phyloP scores from a whole-genome alignment of 2,329 filamentous ascomycete genomes.

The Mycosphaerella arachidis region DNA sequence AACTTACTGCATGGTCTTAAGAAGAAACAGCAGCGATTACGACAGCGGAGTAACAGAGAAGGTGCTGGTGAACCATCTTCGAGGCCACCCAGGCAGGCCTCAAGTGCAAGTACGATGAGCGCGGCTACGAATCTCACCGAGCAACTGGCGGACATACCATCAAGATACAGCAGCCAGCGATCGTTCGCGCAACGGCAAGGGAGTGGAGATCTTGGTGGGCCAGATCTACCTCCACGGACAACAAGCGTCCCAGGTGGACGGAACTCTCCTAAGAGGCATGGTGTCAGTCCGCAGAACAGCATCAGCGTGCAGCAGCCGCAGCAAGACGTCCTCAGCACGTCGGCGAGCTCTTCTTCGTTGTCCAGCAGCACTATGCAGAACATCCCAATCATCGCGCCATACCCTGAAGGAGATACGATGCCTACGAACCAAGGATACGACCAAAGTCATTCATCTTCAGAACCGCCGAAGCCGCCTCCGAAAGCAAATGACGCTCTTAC shows the following conservation, averaged over 20 bases:
- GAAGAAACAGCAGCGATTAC: constrained; percentile 87
- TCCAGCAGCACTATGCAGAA: constrained; percentile 75
- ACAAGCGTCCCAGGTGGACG: constrained; percentile 41
- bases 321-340: constrained; percentile 32
- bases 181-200: constrained; percentile 38
- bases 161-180: constrained; percentile 39
- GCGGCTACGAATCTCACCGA: constrained; percentile 44
- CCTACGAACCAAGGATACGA: constrained; percentile 30
- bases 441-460: constrained; percentile 36
- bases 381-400: constrained; percentile 69
- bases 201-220: constrained; percentile 38
- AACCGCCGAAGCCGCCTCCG: constrained; percentile 67
- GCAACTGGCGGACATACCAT: constrained; percentile 38
- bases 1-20: constrained; percentile 93
- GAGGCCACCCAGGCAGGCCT: constrained; percentile 37
- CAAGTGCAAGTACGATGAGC: constrained; percentile 45
- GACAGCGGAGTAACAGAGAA: constrained; percentile 48
- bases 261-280: constrained; percentile 42
- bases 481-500: constrained; percentile 86
- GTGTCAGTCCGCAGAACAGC: constrained; percentile 35
- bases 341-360: constrained; percentile 56
- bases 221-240: constrained; percentile 45
- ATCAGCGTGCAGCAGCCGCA: constrained; percentile 15
- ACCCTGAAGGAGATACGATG: constrained; percentile 58
- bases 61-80: constrained; percentile 31